Base-by-base conservation (phyloP, 805 yeast genomes). In the Candida orba region DNA sequence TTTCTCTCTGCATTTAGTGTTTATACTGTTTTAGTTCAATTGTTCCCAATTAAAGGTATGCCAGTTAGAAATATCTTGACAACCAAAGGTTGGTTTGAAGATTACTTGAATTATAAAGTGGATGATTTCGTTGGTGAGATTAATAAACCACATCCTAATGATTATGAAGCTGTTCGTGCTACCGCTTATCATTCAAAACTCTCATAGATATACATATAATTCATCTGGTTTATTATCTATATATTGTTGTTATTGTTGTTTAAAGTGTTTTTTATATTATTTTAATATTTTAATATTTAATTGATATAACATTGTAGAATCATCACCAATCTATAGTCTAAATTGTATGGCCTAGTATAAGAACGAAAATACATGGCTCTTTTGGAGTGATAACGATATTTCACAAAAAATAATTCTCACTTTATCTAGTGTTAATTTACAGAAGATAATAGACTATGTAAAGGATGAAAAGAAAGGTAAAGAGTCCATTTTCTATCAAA, bases 1-100 rank as follows among this genome's bases (percentile, higher is more conserved):
- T 86, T 82, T 63, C 55, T 78, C 32, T 60, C 76, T 2, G 69
- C 95, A 0, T 75, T 74, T 44, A 36, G 70, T 4, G 67, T 80
- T 5, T 82, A 86, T 61, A 69, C 76, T 17, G 29, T 71, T 1
- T 56, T 84, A 47, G 72, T 78, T 37, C 63, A 67, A 46, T 38
- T 76, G 23, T 77, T 66, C 58, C 90, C 91, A 8, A 59, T 77
- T 18, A 46, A 49, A 10, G 80, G 80, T 42, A 52, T 65, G 44
- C 77, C 78, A 18, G 58, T 51, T 23, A 52, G 53, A 41, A 58
- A 52, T 43, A 59, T 67, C 36, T 66, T 79, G 14, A 54, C 42
- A 34, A 75, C 75, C 45, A 71, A 68, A 50, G 79, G 75, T 13
- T 83, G 89, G 59, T 55, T 47, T 39, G 59, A 77, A 52, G 38